Conservation (phyloP, 208 protist genomes). For the Acanthamoeba quina region DNA sequence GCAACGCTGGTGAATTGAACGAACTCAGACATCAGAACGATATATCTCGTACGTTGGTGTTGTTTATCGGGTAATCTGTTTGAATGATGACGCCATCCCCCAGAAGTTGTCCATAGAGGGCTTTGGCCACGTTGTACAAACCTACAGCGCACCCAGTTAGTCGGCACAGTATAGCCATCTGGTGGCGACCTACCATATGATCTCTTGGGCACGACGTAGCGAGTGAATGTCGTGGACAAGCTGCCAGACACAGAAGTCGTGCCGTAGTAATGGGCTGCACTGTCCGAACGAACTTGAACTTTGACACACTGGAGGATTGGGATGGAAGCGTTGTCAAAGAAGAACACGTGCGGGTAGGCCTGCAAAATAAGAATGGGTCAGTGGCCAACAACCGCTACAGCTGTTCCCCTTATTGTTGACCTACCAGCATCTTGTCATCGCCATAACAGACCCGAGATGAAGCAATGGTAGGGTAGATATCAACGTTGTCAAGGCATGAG, state of each 20-base stretch:
- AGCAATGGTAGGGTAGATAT: neutral
- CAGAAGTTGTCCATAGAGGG: neutral
- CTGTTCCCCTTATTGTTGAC: too few species aligned
- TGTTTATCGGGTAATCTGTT: neutral
- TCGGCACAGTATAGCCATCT: too few species aligned
- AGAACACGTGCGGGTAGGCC: neutral
- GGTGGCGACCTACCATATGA: neutral
- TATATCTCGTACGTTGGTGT: neutral
- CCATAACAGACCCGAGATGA: neutral
- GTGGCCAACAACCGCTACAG: too few species aligned
- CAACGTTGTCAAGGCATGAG: neutral
- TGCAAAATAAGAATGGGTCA: neutral
- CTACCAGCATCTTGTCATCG: neutral
- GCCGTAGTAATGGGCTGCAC: neutral
- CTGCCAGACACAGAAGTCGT: neutral
- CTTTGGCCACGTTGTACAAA: too few species aligned
- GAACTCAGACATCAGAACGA: too few species aligned
- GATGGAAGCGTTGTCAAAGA: neutral
- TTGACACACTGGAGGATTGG: neutral
- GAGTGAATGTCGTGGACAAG: neutral
- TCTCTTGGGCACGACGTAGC: neutral
- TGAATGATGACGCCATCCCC: neutral
- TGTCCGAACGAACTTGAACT: neutral
- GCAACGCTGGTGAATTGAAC: too few species aligned
- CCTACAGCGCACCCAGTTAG: too few species aligned